Percentiles rank a stretch among this genome's conserved stretches.
phyloP scores from a whole-genome alignment of 2,329 filamentous ascomycete genomes.

The Colletotrichum sp. region DNA sequence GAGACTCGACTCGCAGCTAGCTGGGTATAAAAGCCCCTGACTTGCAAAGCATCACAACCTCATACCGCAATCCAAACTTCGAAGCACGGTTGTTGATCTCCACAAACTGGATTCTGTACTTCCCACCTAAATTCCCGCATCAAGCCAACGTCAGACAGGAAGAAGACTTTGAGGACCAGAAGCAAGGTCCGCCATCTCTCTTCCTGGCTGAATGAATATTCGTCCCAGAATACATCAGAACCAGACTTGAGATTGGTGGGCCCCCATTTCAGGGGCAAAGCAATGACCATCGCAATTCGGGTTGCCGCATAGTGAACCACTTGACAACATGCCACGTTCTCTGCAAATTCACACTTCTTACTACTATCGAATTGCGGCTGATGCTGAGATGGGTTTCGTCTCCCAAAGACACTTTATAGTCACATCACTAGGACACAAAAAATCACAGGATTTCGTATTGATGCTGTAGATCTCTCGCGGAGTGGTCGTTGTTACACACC shows the following conservation, averaged over 20 bases:
- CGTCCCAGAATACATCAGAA: not conserved
- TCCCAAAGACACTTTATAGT: not conserved
- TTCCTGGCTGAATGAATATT: fast-evolving
- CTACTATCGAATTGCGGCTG: fast-evolving
- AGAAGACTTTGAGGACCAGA: not conserved
- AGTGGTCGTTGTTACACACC: too few species aligned
- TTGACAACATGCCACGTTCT: not conserved
- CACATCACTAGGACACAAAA: not conserved
- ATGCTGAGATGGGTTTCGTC: not conserved
- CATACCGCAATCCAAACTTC: not conserved
- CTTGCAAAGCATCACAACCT: not conserved
- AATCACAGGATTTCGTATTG: fast-evolving
- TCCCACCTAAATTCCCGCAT: too few species aligned
- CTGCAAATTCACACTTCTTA: fast-evolving
- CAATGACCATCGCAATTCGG: not conserved
- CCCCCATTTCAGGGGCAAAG: fast-evolving
- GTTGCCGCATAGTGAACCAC: not conserved
- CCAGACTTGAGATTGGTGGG: not conserved
- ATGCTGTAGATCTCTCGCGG: not conserved
- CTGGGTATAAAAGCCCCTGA: not conserved
- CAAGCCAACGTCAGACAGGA: not conserved
- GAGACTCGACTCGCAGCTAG: fast-evolving
- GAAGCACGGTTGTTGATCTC: too few species aligned
- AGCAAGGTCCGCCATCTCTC: not conserved
- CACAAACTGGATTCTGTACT: not conserved